Evolutionary conservation across 805 yeast genomes (phyloP).

Genomic region (Kodamaea neixiangensis): DNA sequence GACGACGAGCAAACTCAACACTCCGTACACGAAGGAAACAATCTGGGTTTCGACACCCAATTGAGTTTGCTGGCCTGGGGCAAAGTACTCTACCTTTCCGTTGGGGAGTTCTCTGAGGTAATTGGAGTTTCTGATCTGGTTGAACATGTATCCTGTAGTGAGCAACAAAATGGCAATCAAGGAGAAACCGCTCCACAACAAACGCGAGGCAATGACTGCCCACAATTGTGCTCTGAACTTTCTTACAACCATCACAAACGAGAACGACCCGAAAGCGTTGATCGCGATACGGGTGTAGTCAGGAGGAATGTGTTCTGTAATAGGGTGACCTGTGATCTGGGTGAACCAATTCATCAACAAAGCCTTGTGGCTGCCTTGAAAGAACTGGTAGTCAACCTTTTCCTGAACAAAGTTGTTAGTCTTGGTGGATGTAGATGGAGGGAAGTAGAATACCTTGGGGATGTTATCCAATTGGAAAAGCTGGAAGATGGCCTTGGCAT

Average conservation of each 20-base stretch:
- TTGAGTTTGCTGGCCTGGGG: constrained; percentile 71
- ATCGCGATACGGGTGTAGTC: constrained; percentile 43
- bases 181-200: constrained; percentile 72
- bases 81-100: constrained; percentile 40
- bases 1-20: constrained; percentile 60
- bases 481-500: constrained; percentile 54
- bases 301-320: constrained; percentile 41
- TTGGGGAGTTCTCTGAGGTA: constrained; percentile 51
- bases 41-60: constrained; percentile 89
- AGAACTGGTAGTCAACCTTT: constrained; percentile 46
- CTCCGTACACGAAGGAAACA: constrained; percentile 70
- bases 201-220: constrained; percentile 48
- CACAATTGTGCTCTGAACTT: constrained; percentile 34
- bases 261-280: constrained; percentile 36
- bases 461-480: constrained; percentile 64
- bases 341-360: constrained; percentile 40
- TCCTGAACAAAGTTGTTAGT: constrained; percentile 30
- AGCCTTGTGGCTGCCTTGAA: constrained; percentile 44
- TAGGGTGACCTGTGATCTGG: constrained; percentile 33
- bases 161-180: constrained; percentile 68
- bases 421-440: constrained; percentile 46
- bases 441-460: constrained; percentile 70
- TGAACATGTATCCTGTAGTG: constrained; percentile 92
- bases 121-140: constrained; percentile 74
- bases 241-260: constrained; percentile 26